Conservation (phyloP, 495 filamentous ascomycete species). For the Astrocystis sublimbata region DNA sequence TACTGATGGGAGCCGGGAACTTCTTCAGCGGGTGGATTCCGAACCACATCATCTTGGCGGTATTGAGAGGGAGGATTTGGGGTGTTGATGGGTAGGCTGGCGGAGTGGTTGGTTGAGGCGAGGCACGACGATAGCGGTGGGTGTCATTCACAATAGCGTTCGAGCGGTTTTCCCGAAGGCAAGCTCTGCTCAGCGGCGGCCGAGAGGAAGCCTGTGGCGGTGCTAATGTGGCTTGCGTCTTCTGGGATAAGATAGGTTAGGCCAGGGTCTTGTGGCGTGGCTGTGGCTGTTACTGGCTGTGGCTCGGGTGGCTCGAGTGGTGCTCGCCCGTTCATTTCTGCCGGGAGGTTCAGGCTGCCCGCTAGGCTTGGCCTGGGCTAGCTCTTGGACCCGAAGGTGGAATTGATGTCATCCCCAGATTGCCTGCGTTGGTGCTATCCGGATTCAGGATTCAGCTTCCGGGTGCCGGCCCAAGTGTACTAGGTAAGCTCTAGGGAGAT, state of each 20-base stretch:
- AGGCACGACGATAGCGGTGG: constrained; percentile 21
- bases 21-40: constrained; percentile 70
- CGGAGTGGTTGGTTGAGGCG: constrained; percentile 19
- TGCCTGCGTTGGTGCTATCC: too few species aligned
- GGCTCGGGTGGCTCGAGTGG: not conserved
- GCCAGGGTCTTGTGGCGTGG: not conserved
- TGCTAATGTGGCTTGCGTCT: constrained; percentile 1
- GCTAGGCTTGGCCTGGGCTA: not conserved
- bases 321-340: too few species aligned
- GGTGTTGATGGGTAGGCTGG: constrained; percentile 24
- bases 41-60: constrained; percentile 73
- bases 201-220: constrained; percentile 12
- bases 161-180: constrained; percentile 50
- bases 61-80: constrained; percentile 26
- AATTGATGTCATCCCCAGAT: constrained; percentile 13
- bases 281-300: not conserved
- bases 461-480: constrained; percentile 16
- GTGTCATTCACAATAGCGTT: constrained; percentile 15
- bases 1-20: constrained; percentile 85
- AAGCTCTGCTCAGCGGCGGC: constrained; percentile 18
- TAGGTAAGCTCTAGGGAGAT: not conserved
- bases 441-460: constrained; percentile 12
- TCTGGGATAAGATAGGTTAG: not conserved
- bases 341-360: too few species aligned
- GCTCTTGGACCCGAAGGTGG: not conserved